phyloP scores from a whole-genome alignment of 2,329 filamentous ascomycete genomes.

The Aspergillus sp. region DNA sequence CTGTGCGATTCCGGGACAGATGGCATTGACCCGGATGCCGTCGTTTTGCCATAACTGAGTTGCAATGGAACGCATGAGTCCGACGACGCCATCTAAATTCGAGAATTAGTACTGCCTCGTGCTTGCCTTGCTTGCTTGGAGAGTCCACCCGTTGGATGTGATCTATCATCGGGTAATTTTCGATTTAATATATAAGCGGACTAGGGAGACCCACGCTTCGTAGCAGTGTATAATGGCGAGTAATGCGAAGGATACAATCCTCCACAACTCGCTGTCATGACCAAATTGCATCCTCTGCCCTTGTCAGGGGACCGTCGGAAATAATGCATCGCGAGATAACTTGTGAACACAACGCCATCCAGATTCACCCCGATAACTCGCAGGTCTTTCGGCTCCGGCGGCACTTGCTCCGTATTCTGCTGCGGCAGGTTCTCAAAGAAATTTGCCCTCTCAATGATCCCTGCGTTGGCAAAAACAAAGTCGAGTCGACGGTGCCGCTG shows the following conservation, averaged over 20 bases:
- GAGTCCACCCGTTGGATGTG: neutral
- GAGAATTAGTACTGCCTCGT: neutral
- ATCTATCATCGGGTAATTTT: neutral
- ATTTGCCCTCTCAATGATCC: conserved; percentile 37
- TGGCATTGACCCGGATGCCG: conserved; percentile 32
- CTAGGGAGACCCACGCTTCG: conserved; percentile 24
- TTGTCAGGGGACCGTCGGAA: conserved; percentile 24
- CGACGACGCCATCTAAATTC: conserved; percentile 25
- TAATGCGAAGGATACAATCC: conserved; percentile 31
- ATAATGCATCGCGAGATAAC: conserved; percentile 37
- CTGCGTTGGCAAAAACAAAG: conserved; percentile 47
- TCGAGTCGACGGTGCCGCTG: conserved; percentile 33
- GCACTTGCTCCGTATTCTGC: neutral
- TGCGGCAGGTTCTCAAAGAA: conserved; percentile 30
- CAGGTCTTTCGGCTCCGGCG: conserved; percentile 23
- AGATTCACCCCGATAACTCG: conserved; percentile 37
- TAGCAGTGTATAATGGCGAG: conserved; percentile 30
- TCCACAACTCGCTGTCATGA: conserved; percentile 33
- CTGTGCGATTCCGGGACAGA: conserved; percentile 22
- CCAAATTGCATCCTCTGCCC: conserved; percentile 17
- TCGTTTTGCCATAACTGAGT: conserved; percentile 25
- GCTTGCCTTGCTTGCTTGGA: neutral
- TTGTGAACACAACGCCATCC: conserved; percentile 34
- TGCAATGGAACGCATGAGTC: conserved; percentile 32
- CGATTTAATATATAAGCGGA: neutral